Base-by-base conservation (phyloP, 192 early-diverging fungal genomes). In the Entomortierella lignicola region DNA sequence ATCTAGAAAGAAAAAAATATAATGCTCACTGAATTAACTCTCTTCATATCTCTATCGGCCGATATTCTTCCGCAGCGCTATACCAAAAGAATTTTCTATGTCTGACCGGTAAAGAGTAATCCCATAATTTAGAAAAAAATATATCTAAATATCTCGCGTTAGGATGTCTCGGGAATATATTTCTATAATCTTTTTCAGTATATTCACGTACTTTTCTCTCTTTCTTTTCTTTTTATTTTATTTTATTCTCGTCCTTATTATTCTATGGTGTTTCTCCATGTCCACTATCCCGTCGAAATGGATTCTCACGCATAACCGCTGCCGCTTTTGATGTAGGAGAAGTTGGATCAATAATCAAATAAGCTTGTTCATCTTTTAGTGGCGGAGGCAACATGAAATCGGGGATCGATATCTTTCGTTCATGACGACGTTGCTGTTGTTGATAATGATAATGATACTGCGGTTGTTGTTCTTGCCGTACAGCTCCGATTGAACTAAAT, bases 331-430 rank as follows among this genome's bases (percentile, higher is more conserved):
- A 17, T 18, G 20, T 11, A 0, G 55, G 43, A 2, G 26, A 32
- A 7, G 50, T n/a, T 6, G 65, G 53, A 29, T 77, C 73, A 39
- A 77, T 23, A 23, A 77, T 68, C 41, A 77, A 21, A 42, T 77
- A 77, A 0, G 60, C 63, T n/a, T 55, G 54, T 10, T 77, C 73
- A 25, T 68, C 60, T 55, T 69, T 60, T 29, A 58, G 32, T 0
- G 66, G 66, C 1, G 66, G 73, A 0, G 73, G 73, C 21, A 77
- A 44, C 53, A 77, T 41, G 61, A 68, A 77, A 4, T 77, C 73
- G 11, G 73, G 73, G 39, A 77, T 69, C 25, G 73, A 77, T 4
- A 77, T 69, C 66, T 59, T 68, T 25, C 73, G 59, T 37, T 77
- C 73, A 34, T 69, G 73, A 20, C 59, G 65, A 12, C 32, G 59